These are phyloP conservation scores for Paecilomyces formosus DNA, from an alignment of 2,329 filamentous ascomycete genomes.

Conservation along the genomic window DNA sequence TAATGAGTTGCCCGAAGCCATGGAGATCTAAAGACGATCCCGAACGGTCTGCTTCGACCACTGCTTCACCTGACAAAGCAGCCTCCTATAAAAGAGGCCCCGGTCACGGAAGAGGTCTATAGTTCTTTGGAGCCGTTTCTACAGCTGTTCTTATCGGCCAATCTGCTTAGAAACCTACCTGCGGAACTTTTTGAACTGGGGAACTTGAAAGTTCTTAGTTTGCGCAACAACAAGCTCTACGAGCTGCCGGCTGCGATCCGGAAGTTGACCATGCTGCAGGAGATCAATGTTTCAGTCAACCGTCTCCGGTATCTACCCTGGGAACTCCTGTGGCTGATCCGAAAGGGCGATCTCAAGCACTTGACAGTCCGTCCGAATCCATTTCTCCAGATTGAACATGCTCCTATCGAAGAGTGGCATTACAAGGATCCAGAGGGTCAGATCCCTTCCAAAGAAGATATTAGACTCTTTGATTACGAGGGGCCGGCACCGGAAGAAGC, in stretches of 20 bases:
- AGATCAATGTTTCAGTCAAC: conserved; percentile 40
- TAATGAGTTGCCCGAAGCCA: conserved; percentile 15
- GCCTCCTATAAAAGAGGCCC: conserved; percentile 23
- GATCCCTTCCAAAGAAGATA: background rate
- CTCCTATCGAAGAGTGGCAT: conserved; percentile 25
- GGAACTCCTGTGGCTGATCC: conserved; percentile 36
- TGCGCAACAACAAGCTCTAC: conserved; percentile 39
- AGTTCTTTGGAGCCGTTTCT: conserved; percentile 34
- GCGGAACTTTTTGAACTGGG: conserved; percentile 35
- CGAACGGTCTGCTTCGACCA: conserved; percentile 25
- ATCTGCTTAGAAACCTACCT: conserved; percentile 28
- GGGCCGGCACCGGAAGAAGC: conserved; percentile 19
- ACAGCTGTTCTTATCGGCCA: conserved; percentile 37
- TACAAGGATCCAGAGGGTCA: conserved; percentile 8
- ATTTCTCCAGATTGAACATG: conserved; percentile 24
- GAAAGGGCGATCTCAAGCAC: conserved; percentile 29
- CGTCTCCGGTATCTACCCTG: conserved; percentile 35
- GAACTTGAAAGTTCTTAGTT: conserved; percentile 35
- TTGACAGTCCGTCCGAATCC: conserved; percentile 34
- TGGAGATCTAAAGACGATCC: conserved; percentile 22
- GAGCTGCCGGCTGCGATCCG: conserved; percentile 35
- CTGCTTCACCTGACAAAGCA: conserved; percentile 34
- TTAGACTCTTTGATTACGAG: conserved; percentile 17
- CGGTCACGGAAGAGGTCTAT: conserved; percentile 30
- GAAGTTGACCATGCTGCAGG: conserved; percentile 33